phyloP scores from a whole-genome alignment of 1,139 yeast species.

The Yamadazyma blattariae region DNA sequence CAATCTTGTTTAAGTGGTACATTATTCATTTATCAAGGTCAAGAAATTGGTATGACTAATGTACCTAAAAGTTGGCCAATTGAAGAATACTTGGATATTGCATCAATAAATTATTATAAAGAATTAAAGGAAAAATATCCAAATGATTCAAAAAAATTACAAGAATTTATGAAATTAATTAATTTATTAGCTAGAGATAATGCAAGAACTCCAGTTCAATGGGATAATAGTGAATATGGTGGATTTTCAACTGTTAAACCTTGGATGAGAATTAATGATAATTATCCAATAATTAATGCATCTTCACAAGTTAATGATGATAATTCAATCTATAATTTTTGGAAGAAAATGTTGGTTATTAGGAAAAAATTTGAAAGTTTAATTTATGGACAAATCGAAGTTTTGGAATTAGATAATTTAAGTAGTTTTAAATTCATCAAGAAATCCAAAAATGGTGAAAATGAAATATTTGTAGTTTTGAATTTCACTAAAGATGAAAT shows the following conservation, averaged over 20 bases:
- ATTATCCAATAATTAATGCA: constrained; percentile 49
- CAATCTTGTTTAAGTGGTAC: constrained; percentile 53
- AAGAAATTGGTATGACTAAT: constrained; percentile 59
- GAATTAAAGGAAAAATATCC: constrained; percentile 32
- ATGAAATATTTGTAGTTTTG: constrained; percentile 40
- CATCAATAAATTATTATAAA: constrained; percentile 41
- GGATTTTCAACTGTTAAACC: constrained; percentile 53
- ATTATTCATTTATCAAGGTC: constrained; percentile 60
- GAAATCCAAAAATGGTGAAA: constrained; percentile 8
- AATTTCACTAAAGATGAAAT: constrained; percentile 39
- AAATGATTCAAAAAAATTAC: constrained; percentile 25
- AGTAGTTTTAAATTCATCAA: constrained; percentile 12
- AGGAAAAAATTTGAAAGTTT: constrained; percentile 46
- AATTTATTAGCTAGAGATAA: constrained; percentile 51
- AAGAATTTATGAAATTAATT: constrained; percentile 28
- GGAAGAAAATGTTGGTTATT: constrained; percentile 38
- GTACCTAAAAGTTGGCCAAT: constrained; percentile 43
- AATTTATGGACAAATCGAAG: constrained; percentile 45
- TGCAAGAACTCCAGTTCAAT: constrained; percentile 60
- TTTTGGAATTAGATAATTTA: constrained; percentile 24
- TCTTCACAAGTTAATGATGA: constrained; percentile 46
- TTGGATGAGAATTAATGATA: constrained; percentile 56
- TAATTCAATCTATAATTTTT: constrained; percentile 45
- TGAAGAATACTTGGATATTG: constrained; percentile 51
- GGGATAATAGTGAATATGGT: constrained; percentile 46